Percentiles rank a stretch among this genome's conserved stretches.
Conservation (phyloP, 2,329 filamentous ascomycete genomes). For the Emergomyces orientalis region DNA sequence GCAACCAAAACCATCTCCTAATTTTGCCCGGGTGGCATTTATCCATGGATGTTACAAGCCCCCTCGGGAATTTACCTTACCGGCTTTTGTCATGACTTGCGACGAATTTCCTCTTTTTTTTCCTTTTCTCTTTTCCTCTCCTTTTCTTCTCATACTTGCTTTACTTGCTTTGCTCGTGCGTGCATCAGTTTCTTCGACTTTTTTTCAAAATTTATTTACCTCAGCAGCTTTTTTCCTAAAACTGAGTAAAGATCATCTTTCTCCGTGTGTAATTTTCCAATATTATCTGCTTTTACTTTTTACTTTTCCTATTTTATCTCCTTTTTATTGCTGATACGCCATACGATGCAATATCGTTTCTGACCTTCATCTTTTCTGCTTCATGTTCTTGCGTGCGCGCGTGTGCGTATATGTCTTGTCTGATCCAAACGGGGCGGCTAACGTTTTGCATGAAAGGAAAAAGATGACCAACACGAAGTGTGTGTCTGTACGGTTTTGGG, state of each 20-base stretch:
- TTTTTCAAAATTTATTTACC: constrained; percentile 7
- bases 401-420: not conserved
- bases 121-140: constrained; percentile 13
- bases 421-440: not conserved
- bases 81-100: constrained; percentile 38
- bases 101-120: constrained; percentile 31
- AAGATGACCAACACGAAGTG: not conserved
- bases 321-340: constrained; percentile 28
- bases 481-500: not conserved
- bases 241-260: not conserved
- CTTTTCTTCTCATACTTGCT: not conserved
- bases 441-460: constrained; percentile 15
- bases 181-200: not conserved
- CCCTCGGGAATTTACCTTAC: constrained; percentile 22
- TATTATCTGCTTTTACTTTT: constrained; percentile 18
- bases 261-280: constrained; percentile 1
- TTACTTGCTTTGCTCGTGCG: not conserved
- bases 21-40: constrained; percentile 4
- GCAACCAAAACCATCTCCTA: constrained; percentile 1
- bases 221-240: constrained; percentile 10
- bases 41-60: not conserved
- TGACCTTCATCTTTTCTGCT: constrained; percentile 15
- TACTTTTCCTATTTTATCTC: constrained; percentile 4
- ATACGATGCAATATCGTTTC: constrained; percentile 28
- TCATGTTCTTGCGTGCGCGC: not conserved